These are phyloP conservation scores for Aegilops tauschii DNA, from an alignment of 176 grass and related monocot genomes.

Conservation along the genomic window DNA sequence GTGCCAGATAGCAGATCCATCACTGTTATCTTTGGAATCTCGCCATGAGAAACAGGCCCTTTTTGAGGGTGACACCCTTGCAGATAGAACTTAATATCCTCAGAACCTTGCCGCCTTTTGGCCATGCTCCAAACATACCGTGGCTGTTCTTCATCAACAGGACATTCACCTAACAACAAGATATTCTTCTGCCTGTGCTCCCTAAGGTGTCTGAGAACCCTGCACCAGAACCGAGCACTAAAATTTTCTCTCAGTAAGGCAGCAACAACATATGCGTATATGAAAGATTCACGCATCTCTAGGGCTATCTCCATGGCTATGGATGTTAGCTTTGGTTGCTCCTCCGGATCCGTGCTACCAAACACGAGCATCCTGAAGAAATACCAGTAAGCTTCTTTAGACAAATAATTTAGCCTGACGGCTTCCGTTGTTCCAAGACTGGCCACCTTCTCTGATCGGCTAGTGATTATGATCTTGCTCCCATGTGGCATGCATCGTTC, in stretches of 20 bases:
- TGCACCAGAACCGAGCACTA: background rate
- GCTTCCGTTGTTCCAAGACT: background rate
- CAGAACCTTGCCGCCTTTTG: background rate
- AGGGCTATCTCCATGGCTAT: constrained; percentile 11
- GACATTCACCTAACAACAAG: background rate
- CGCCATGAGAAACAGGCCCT: background rate
- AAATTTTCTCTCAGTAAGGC: background rate
- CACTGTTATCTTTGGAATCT: background rate
- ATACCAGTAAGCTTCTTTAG: constrained; percentile 2
- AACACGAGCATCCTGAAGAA: constrained; percentile 12
- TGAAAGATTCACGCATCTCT: background rate
- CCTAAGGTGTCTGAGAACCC: background rate
- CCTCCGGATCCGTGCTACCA: constrained; percentile 1
- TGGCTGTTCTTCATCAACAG: background rate
- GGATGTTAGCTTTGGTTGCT: background rate
- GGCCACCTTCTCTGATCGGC: background rate
- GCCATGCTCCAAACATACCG: background rate
- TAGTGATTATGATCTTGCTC: constrained; percentile 15
- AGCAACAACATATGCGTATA: background rate
- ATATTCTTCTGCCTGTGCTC: background rate
- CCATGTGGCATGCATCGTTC: background rate
- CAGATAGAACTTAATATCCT: background rate
- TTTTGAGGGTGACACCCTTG: background rate
- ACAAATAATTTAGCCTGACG: background rate
- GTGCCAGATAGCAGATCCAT: background rate